These are phyloP conservation scores for Gastrolobium bilobum DNA, from an alignment of 306 rosid genomes.

Conservation along the genomic window DNA sequence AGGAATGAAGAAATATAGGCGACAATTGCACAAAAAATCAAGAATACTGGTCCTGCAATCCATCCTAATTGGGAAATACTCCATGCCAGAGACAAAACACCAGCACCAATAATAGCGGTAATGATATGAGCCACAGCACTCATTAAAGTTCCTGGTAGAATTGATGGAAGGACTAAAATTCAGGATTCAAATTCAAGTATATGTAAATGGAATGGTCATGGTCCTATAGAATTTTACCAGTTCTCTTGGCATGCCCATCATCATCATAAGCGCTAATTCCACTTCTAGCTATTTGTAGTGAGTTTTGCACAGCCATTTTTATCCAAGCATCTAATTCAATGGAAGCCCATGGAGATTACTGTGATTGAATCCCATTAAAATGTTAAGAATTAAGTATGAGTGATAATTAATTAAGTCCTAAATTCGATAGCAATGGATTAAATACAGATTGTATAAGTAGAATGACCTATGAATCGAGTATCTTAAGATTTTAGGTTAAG, in stretches of 20 bases:
- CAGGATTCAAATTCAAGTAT: constrained; percentile 22
- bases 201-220: constrained; percentile 8
- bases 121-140: constrained; percentile 69
- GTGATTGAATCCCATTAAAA: not conserved
- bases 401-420: too few species aligned
- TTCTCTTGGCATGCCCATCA: constrained; percentile 61
- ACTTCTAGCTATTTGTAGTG: constrained; percentile 51
- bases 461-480: too few species aligned
- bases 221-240: constrained; percentile 56
- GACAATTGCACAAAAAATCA: constrained; percentile 56
- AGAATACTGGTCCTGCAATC: constrained; percentile 60
- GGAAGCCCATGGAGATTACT: not conserved
- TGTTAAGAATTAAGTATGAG: too few species aligned
- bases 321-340: constrained; percentile 43
- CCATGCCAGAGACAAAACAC: constrained; percentile 76
- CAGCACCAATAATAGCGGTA: constrained; percentile 70
- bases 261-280: constrained; percentile 47
- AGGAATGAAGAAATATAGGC: constrained; percentile 56
- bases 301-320: constrained; percentile 54
- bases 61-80: constrained; percentile 68
- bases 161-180: constrained; percentile 34
- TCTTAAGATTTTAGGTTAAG: too few species aligned
- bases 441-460: too few species aligned
- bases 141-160: constrained; percentile 55
- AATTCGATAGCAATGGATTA: too few species aligned